These are phyloP conservation scores for Colletotrichum incanum DNA, from an alignment of 2,329 filamentous ascomycete genomes.

Conservation along the genomic window DNA sequence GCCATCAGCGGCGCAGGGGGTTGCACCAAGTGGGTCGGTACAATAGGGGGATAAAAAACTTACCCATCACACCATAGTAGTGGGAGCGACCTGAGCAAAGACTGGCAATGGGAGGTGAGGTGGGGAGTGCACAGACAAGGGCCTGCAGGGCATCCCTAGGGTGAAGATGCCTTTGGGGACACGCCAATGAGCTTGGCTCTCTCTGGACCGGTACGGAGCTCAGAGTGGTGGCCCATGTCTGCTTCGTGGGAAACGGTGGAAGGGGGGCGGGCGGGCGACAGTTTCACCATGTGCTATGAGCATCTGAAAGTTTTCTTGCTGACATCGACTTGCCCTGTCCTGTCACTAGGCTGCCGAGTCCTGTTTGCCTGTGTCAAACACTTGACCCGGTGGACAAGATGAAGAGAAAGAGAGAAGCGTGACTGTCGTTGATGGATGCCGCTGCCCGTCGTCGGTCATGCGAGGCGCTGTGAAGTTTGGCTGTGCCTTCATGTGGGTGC, in stretches of 20 bases:
- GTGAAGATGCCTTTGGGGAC: conserved; percentile 22
- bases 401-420: background rate
- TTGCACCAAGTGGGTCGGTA: too few species aligned
- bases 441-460: conserved; percentile 5
- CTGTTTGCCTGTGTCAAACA: background rate
- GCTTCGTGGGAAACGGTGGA: conserved; percentile 23
- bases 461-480: conserved; percentile 18
- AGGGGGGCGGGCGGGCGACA: conserved; percentile 12
- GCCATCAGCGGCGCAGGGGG: too few species aligned
- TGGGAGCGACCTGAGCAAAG: background rate
- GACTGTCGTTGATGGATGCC: conserved; percentile 10
- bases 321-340: background rate
- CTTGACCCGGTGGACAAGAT: background rate
- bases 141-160: conserved; percentile 36
- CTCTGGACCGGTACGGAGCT: conserved; percentile 29
- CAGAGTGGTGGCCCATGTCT: conserved; percentile 11
- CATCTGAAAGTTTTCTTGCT: conserved; percentile 18
- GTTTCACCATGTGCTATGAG: conserved; percentile 40
- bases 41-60: too few species aligned
- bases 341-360: background rate
- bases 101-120: conserved; percentile 7
- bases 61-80: too few species aligned
- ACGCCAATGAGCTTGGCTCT: conserved; percentile 41
- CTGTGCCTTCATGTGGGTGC: conserved; percentile 23
- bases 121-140: conserved; percentile 34